Base-by-base conservation (phyloP, 495 filamentous ascomycete species). In the Aspergillus heteromorphus region DNA sequence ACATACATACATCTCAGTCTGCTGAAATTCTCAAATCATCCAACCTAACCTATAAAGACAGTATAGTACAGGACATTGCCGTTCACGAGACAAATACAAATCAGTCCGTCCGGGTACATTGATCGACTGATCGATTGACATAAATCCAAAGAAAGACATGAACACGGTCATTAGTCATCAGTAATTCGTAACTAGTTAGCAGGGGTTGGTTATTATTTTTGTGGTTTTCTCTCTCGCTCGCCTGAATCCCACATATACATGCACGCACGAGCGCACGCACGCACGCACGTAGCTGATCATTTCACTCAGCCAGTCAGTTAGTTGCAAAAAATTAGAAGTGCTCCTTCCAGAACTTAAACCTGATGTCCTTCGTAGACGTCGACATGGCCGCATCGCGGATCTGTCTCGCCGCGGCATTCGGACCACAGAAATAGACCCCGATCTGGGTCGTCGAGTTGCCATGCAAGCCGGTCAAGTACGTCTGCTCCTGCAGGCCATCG, bases 301-400 rank as follows among this genome's bases (percentile, higher is more conserved):
- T n/a, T n/a, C n/a, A n/a, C n/a, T n/a, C n/a, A 49, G 16, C 4
- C 45, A 10, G 2, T 34, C 31, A 14, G 31, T 29, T 29, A 21
- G 16, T 51, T 40, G n/a, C 16, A n/a, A n/a, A n/a, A n/a, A n/a
- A n/a, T 54, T 68, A 78, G 54, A 81, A 87, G 78, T 99, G 91
- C 73, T 99, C 93, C 74, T 97, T 99, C 93, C 93, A 99, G 78
- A 99, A 99, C 67, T 89, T 90, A 75, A 97, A 99, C 52, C 81
- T 82, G 51, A 98, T 88, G 58, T 95, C 88, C 56, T 77, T 80
- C 6, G 78, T 84, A 17, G 83, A 88, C 6, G 86, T 84, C 41
- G 70, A 62, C 61, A 83, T 85, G 47, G 89, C 86, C 13, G 93
- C 91, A 65, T 84, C 84, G 65, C 84, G 84, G 62, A 99, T 97